Conservation (phyloP, 2,329 filamentous ascomycete species). For the Paraphoma sp. region DNA sequence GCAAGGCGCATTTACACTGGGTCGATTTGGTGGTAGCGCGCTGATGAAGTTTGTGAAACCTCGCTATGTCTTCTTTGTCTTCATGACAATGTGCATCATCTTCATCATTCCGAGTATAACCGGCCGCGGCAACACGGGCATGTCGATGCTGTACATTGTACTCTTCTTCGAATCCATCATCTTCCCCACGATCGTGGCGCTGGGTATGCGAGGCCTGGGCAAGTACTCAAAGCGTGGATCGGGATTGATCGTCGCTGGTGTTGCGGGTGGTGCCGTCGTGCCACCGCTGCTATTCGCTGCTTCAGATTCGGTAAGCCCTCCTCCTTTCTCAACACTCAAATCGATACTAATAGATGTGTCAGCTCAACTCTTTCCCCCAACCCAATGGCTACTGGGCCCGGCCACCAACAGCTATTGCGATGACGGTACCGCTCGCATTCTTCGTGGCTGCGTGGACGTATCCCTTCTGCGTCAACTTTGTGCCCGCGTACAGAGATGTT, state of each 20-base stretch:
- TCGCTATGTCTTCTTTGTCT: constrained; percentile 74
- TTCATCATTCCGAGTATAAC: constrained; percentile 62
- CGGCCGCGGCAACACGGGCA: constrained; percentile 58
- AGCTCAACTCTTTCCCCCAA: not conserved
- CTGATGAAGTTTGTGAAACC: constrained; percentile 72
- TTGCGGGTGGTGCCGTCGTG: constrained; percentile 74
- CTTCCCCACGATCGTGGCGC: constrained; percentile 81
- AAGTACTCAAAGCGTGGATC: constrained; percentile 79
- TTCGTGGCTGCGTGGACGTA: constrained; percentile 57
- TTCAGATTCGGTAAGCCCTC: constrained; percentile 57
- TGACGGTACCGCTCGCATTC: constrained; percentile 69
- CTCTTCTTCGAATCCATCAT: constrained; percentile 84
- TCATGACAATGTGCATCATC: constrained; percentile 64
- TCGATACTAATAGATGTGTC: not conserved
- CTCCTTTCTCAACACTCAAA: not conserved
- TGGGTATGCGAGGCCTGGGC: constrained; percentile 78
- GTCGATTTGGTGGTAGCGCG: constrained; percentile 71
- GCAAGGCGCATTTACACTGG: constrained; percentile 74
- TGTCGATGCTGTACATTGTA: constrained; percentile 71
- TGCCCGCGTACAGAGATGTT: constrained; percentile 67
- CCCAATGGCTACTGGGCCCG: constrained; percentile 47
- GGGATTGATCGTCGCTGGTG: constrained; percentile 74
- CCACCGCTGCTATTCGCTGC: constrained; percentile 74
- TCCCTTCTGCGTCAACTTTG: constrained; percentile 64
- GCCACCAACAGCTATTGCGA: constrained; percentile 63